Base-by-base conservation (phyloP, 495 filamentous ascomycete genomes). In the Tuber microsphaerosporum region DNA sequence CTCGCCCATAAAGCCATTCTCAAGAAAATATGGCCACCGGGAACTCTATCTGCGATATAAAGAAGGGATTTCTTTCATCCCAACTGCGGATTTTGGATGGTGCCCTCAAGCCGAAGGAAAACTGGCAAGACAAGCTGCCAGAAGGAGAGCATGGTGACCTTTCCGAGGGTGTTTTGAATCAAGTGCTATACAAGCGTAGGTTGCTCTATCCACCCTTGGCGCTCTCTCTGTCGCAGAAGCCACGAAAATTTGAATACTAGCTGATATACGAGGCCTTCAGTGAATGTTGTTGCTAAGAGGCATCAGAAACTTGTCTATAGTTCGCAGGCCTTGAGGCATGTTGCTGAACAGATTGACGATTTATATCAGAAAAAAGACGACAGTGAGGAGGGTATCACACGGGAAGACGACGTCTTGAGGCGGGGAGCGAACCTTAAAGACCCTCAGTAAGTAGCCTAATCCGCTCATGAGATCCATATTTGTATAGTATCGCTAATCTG, bases 281-380 rank as follows among this genome's bases (percentile, higher is more conserved):
- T 93, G 16, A 94, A 94, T 82, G 85, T 88, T 68, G 84, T 85
- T 37, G 85, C 93, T 51, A 88, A 88, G 73, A 90, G 91, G 76
- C 93, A 96, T 83, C 87, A 88, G 75, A 90, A 89, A 44, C 86
- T 90, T 46, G 90, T 89, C 22, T 94, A 94, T 84, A 88, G 90
- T 19, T 88, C 90, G 0, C 92, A 94, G 79, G 89, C 91, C 0
- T 89, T 90, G 74, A 88, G 92, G 48, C 91, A 94, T 84, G 88
- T 96, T 61, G 93, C 92, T 37, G 91, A 93, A 83, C 92, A 96
- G 85, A 90, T 96, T 68, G 89, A 94, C 79, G 85, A 84, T 72
- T 84, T 94, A 72, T 95, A 94, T 81, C 90, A 89, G 81, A 87
- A 87, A 56, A 87, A 41, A 85, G 84, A 76, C 80, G 84, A 77